Conservation (phyloP, 2,329 filamentous ascomycete species). For the Sphaerostilbella broomeana region DNA sequence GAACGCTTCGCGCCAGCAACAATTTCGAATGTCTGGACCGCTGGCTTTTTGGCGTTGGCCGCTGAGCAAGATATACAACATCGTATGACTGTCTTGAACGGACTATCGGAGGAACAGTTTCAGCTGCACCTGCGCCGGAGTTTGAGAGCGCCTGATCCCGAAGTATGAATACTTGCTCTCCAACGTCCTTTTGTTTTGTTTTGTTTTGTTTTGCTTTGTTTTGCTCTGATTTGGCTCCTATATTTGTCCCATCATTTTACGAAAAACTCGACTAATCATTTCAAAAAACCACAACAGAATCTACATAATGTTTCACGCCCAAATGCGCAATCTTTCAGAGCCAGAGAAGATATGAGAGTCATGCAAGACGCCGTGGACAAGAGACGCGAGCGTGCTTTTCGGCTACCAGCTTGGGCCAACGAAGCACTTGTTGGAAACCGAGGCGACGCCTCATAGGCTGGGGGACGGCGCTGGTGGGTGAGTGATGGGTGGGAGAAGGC, state of each 20-base stretch:
- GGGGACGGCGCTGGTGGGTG: neutral
- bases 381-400: constrained; percentile 19
- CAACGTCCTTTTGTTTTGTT: neutral
- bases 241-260: neutral
- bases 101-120: constrained; percentile 23
- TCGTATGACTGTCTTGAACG: constrained; percentile 21
- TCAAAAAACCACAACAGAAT: constrained; percentile 24
- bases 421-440: constrained; percentile 9
- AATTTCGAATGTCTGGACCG: constrained; percentile 20
- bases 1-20: constrained; percentile 28
- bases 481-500: neutral
- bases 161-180: constrained; percentile 23
- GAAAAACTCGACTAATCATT: neutral
- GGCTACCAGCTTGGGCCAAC: constrained; percentile 28
- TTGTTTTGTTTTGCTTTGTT: neutral
- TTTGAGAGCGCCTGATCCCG: constrained; percentile 22
- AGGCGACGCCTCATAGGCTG: neutral
- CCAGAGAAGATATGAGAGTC: constrained; percentile 25
- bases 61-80: constrained; percentile 21
- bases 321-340: constrained; percentile 11
- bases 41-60: constrained; percentile 24
- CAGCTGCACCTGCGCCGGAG: constrained; percentile 16
- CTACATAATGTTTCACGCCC: constrained; percentile 25
- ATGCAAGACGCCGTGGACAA: constrained; percentile 27
- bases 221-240: too few relatives aligned